Evolutionary conservation across 2,329 filamentous ascomycete genomes (phyloP), one percentile per base, ranked within the genome.

Genomic region (Ophiostoma tasmaniense): DNA sequence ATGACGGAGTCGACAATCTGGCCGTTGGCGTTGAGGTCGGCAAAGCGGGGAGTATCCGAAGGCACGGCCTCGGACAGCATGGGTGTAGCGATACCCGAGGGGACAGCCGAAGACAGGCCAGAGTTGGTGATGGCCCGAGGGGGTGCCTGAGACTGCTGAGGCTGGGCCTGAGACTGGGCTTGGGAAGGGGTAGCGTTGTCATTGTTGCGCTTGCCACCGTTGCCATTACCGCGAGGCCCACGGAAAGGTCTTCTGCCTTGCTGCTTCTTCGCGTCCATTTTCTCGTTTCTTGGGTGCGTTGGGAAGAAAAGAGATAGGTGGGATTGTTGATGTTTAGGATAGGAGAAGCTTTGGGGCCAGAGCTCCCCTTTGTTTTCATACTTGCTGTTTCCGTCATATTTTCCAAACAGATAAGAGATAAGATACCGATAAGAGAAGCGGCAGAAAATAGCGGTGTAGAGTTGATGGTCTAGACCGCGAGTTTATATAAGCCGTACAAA

Each of bases 1-100:
- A 86, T 75, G 39, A 78, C 74, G 1, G 81, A 81, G 73, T 85
- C 76, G 50, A 85, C 79, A 28, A 81, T 75, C 70, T 77, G 78
- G 8, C 68, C 65, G 67, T 78, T 75, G 52, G 75, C 74, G 10
- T 75, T 75, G 8, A 85, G 77, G 37, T 83, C 81, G 67, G 78
- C 77, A 73, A 85, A 85, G 59, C 79, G 76, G 42, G 80, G 80
- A 3, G 80, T 81, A 72, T 81, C 81, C 3, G 77, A 73, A 6
- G 81, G 81, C 1, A 82, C 76, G 14, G 76, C 70, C 66, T 76
- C 77, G 13, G 77, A 76, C 33, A 80, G 76, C 35, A 76, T 74
- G 59, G 79, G 78, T 62, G 77, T 76, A 0, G 76, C 70, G n/a
- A 72, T 70, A 13, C 68, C 70, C 1, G 67, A 66, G 1, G 61